Evolutionary conservation across 1,139 yeast species (phyloP).

Genomic region (Magnusiomyces paraingens): DNA sequence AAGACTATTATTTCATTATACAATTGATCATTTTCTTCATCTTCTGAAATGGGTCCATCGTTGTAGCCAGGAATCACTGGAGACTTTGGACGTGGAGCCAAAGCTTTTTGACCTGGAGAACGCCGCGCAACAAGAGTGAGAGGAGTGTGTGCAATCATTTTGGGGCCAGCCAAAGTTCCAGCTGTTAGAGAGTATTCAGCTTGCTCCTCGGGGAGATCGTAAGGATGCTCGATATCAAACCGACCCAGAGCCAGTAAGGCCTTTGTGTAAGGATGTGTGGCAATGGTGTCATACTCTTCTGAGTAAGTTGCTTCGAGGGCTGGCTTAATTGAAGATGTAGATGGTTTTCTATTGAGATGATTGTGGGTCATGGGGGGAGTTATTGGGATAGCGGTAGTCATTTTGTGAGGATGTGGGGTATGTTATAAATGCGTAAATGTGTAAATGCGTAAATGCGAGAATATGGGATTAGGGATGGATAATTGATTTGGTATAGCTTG

Average conservation of each 20-base stretch:
- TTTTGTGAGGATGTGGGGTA: too few relatives aligned
- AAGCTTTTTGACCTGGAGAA: constrained; percentile 11
- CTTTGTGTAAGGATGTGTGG: constrained; percentile 24
- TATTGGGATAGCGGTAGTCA: too few relatives aligned
- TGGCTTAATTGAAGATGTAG: too few relatives aligned
- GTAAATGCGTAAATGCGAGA: too few relatives aligned
- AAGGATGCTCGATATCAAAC: constrained; percentile 23
- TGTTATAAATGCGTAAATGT: too few relatives aligned
- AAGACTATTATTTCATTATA: constrained; percentile 33
- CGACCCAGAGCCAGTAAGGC: constrained; percentile 21
- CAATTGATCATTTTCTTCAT: constrained; percentile 8
- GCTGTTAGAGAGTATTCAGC: constrained; percentile 28
- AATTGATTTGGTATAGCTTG: too few relatives aligned
- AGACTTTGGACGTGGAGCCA: neutral
- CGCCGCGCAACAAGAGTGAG: constrained; percentile 24
- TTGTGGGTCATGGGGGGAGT: too few relatives aligned
- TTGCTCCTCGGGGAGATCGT: constrained; percentile 23
- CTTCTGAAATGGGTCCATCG: constrained; percentile 10
- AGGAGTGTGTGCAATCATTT: constrained; percentile 31
- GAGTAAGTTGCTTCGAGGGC: constrained; percentile 14
- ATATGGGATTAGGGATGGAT: too few relatives aligned
- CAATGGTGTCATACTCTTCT: constrained; percentile 17
- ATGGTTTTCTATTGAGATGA: too few relatives aligned
- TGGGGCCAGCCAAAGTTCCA: constrained; percentile 30
- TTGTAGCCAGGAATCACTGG: neutral